A percentile compares a stretch with the other conserved stretches of the same genome.
Evolutionary conservation across 2,329 filamentous ascomycete species (phyloP).

Genomic region (Scedosporium minutisporum): DNA sequence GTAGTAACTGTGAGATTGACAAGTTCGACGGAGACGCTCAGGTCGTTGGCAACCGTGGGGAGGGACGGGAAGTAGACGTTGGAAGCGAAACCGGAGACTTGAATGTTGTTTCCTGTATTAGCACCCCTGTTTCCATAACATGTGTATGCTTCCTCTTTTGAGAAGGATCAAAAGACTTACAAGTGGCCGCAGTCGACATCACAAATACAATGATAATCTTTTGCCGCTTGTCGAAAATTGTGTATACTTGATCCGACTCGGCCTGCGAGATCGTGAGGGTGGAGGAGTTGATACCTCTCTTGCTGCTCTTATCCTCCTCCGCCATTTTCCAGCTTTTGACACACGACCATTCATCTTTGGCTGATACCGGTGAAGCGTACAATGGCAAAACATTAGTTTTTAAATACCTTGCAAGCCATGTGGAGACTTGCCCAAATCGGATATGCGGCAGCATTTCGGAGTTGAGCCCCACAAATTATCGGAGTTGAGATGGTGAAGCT

Average conservation of each 20-base stretch:
- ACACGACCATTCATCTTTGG: not conserved
- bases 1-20: slow-evolving; percentile 23
- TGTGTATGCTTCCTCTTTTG: not conserved
- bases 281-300: not conserved
- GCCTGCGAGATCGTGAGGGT: not conserved
- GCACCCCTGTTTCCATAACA: not conserved
- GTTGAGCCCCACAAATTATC: slow-evolving; percentile 5
- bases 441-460: not conserved
- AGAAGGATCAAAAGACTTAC: slow-evolving; percentile 19
- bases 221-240: slow-evolving; percentile 39
- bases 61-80: slow-evolving; percentile 25
- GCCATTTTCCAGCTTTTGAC: not conserved
- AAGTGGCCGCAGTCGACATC: slow-evolving; percentile 40
- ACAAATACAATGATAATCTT: slow-evolving; percentile 36
- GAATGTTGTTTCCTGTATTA: not conserved
- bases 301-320: not conserved
- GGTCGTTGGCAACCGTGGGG: slow-evolving; percentile 17
- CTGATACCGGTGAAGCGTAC: not conserved
- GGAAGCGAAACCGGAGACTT: slow-evolving; percentile 11
- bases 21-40: slow-evolving; percentile 17
- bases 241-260: slow-evolving; percentile 27
- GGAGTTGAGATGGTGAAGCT: slow-evolving; percentile 6
- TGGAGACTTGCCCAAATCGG: not conserved
- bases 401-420: not conserved
- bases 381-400: not conserved